These are phyloP conservation scores for Aethionema arabicum DNA, from an alignment of 345 rosid genomes.

Conservation along the genomic window DNA sequence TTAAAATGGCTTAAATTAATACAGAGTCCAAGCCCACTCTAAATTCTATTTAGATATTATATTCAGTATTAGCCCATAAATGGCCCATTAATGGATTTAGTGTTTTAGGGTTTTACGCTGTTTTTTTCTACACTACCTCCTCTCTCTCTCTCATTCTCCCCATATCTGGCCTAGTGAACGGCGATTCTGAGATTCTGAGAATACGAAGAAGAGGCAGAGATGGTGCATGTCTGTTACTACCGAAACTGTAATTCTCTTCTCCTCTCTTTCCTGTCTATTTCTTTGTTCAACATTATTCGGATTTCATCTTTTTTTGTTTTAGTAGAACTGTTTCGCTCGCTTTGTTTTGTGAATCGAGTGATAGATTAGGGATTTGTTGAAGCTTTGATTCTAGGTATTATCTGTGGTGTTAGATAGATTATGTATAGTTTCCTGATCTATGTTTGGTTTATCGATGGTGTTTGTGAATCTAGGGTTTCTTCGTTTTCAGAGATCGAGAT, in stretches of 20 bases:
- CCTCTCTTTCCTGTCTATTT: background rate
- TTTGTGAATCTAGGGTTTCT: background rate
- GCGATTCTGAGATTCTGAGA: constrained; percentile 10
- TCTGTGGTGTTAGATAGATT: background rate
- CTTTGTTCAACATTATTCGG: background rate
- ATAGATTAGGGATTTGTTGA: background rate
- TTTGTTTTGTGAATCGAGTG: too few species aligned
- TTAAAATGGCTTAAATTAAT: too few species aligned
- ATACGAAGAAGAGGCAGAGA: constrained; percentile 28
- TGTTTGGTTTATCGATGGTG: background rate
- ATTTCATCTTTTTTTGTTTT: background rate
- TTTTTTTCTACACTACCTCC: too few species aligned
- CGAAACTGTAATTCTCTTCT: constrained; percentile 44
- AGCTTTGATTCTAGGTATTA: background rate
- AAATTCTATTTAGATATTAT: too few species aligned
- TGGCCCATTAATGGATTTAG: too few species aligned
- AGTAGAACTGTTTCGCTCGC: too few species aligned
- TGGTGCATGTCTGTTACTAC: constrained; percentile 57
- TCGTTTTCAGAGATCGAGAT: background rate
- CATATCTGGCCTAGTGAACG: background rate
- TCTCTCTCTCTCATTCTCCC: too few species aligned
- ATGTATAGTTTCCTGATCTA: background rate
- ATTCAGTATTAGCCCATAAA: too few species aligned
- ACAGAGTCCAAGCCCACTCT: too few species aligned
- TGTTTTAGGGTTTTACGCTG: too few species aligned